Conservation (phyloP, 2,329 filamentous ascomycete genomes). For the Periconia sp. region DNA sequence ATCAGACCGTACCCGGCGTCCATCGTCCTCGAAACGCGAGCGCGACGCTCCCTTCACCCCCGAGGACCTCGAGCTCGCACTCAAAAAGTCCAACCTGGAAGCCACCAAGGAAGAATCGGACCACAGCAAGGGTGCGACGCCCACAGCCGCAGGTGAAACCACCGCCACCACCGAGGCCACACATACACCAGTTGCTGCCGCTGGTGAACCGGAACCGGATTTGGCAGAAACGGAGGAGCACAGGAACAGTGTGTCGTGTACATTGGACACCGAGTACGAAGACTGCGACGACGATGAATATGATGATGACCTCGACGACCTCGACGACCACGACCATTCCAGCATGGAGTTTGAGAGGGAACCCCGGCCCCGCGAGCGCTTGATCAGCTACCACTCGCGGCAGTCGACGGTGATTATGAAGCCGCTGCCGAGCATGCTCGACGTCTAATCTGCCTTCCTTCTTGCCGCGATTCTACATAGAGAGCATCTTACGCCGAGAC, state of each 20-base stretch:
- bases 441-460: background rate
- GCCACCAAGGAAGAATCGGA: conserved; percentile 32
- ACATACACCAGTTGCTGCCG: conserved; percentile 22
- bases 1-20: conserved; percentile 28
- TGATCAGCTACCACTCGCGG: background rate
- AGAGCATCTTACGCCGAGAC: no score
- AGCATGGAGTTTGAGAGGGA: background rate
- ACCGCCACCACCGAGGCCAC: conserved; percentile 18
- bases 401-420: background rate
- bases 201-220: background rate
- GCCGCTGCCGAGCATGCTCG: background rate
- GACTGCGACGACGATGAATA: background rate
- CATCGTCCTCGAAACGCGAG: conserved; percentile 29
- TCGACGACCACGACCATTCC: background rate
- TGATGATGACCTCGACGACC: background rate
- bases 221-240: background rate
- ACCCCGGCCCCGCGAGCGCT: conserved; percentile 2
- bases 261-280: background rate
- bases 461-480: background rate
- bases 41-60: conserved; percentile 46
- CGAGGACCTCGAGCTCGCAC: conserved; percentile 48
- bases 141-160: conserved; percentile 2
- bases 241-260: background rate
- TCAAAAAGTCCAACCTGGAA: conserved; percentile 45
- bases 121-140: conserved; percentile 22